Evolutionary conservation across 176 grass and related monocot genomes (phyloP), one percentile per base, ranked within the genome.

Genomic region (Saccharum officinarum): DNA sequence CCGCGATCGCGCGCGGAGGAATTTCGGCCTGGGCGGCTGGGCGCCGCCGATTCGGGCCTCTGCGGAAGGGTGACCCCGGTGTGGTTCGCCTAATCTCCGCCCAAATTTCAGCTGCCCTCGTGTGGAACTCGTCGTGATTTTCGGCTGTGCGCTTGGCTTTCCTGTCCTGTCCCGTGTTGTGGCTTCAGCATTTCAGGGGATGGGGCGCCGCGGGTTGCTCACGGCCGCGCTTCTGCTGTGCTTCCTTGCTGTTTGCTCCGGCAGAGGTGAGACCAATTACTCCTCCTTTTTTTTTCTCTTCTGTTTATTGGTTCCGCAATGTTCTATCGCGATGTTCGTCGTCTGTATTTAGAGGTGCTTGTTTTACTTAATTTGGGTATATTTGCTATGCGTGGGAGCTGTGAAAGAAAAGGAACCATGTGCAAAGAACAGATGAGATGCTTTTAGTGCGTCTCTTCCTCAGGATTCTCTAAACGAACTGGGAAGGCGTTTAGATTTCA

Each of bases 171-270:
- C 61, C 14, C 25, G 2, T 41, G 9, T 28, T 61, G 37, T 4
- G 50, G 50, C 18, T 57, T n/a, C 50, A 54, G 17, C 13, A 6
- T 75, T 60, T 41, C 63, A 87, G 89, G 84, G 49, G 2, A 94
- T 94, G 89, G 89, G 67, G 72, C 77, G 86, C 46, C 81, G 84
- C 18, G 71, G 87, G 69, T 52, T 76, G 84, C 81, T 94, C 3
- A 84, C 16, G 77, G 70, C 85, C 60, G 55, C 66, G 46, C 15
- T 91, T 15, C 72, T 91, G 84, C 42, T 91, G 61, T 89, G 81
- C 76, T 71, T 94, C 40, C 39, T 91, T 13, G 78, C 80, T 17
- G 3, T 79, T 37, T 91, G 89, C 85, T 89, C 85, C 26, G 92
- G 84, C 22, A 94, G 89, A 91, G 89, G 89, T 94, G 28, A 77